Conservation (phyloP, 768 basidiomycete genomes). For the Royoungia palumana region DNA sequence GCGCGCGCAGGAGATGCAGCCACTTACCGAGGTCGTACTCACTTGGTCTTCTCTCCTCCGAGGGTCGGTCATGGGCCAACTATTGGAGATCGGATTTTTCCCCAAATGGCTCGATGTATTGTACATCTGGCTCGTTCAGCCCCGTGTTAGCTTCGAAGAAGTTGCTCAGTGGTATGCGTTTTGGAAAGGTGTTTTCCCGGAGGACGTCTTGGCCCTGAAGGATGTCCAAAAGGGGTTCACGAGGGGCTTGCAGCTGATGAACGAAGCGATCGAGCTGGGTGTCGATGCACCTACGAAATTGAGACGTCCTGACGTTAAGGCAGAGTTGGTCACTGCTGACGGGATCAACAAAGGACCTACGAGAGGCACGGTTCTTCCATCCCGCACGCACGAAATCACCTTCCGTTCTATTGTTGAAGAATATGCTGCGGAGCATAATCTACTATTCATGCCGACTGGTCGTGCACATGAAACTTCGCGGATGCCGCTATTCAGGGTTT, state of each 20-base stretch:
- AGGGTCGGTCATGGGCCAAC: conserved; percentile 71
- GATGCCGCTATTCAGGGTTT: conserved; percentile 87
- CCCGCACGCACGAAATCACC: conserved; percentile 76
- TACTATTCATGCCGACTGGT: conserved; percentile 87
- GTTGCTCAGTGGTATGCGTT: conserved; percentile 90
- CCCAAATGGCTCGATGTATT: conserved; percentile 94
- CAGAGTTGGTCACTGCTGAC: conserved; percentile 39
- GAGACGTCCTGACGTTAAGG: conserved; percentile 61
- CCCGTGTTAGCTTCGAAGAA: conserved; percentile 83
- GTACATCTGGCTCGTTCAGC: conserved; percentile 91
- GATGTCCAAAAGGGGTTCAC: conserved; percentile 80
- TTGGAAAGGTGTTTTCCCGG: conserved; percentile 82
- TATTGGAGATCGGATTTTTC: conserved; percentile 92
- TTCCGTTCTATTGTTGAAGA: conserved; percentile 95
- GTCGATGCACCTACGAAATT: conserved; percentile 67
- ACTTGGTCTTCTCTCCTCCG: conserved; percentile 76
- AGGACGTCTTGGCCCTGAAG: conserved; percentile 58
- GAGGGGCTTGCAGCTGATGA: conserved; percentile 89
- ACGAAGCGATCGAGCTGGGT: conserved; percentile 86
- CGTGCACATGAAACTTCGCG: conserved; percentile 80
- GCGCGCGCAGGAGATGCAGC: conserved; percentile 81
- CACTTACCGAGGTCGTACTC: conserved; percentile 65
- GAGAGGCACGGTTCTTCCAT: conserved; percentile 38
- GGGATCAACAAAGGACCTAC: conserved; percentile 29
- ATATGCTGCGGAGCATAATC: conserved; percentile 75